Evolutionary conservation across 2,329 filamentous ascomycete genomes (phyloP).

Genomic region (Meredithiella fracta): DNA sequence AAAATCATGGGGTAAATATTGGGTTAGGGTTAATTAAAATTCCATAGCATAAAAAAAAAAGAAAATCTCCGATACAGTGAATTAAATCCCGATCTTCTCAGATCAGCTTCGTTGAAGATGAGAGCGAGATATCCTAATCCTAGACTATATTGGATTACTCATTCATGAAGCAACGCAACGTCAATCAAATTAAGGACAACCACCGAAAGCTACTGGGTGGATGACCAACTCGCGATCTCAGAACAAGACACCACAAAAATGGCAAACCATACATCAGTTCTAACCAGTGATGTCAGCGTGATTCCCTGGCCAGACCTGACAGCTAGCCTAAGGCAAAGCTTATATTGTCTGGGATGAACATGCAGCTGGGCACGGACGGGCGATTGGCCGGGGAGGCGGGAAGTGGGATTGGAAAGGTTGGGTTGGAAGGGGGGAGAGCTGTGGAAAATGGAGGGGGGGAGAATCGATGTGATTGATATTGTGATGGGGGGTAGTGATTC

Average conservation of each 20-base stretch:
- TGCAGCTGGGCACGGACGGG: neutral
- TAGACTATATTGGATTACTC: slow-evolving; percentile 5
- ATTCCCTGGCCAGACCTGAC: no score
- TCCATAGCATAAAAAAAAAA: neutral
- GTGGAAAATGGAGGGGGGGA: neutral
- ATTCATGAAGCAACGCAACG: neutral
- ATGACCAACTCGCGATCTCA: no score
- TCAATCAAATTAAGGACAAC: no score
- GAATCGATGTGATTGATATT: neutral
- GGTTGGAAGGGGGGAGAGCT: neutral
- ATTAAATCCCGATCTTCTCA: slow-evolving; percentile 16
- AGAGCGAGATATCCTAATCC: slow-evolving; percentile 5
- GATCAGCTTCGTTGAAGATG: slow-evolving; percentile 3
- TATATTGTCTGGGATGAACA: no score
- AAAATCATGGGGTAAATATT: slow-evolving; percentile 8
- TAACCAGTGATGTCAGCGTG: no score
- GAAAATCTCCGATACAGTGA: slow-evolving; percentile 16
- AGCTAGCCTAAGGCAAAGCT: no score
- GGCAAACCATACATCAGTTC: no score
- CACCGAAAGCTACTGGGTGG: no score
- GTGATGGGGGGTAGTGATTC: neutral
- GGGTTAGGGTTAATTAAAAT: neutral
- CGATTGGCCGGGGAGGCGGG: neutral
- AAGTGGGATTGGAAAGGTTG: neutral
- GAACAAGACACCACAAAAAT: no score